Conservation (phyloP, 1,284 basidiomycete genomes). For the Ustilago curta region DNA sequence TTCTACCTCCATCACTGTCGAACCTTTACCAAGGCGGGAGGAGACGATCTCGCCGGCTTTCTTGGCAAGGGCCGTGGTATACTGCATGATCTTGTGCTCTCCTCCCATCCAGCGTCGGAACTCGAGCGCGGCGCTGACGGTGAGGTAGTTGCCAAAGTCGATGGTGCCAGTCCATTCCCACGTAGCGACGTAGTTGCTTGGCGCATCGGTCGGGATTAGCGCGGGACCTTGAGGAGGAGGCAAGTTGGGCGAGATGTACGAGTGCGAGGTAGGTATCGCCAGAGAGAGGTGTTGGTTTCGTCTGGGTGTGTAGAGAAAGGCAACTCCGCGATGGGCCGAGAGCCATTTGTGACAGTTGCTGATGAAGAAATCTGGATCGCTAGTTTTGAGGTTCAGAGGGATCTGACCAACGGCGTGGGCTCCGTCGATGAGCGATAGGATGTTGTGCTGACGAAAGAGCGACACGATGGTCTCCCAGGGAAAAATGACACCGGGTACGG, state of each 20-base stretch:
- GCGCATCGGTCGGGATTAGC: conserved; percentile 22
- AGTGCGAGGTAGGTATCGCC: conserved; percentile 77
- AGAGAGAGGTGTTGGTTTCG: conserved; percentile 83
- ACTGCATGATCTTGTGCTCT: conserved; percentile 80
- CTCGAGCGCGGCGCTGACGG: conserved; percentile 74
- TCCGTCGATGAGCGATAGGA: conserved; percentile 75
- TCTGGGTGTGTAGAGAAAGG: conserved; percentile 81
- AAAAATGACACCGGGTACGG: conserved; percentile 78
- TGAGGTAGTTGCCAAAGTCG: conserved; percentile 46
- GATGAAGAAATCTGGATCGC: conserved; percentile 68
- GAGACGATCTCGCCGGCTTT: conserved; percentile 77
- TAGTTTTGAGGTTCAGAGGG: conserved; percentile 60
- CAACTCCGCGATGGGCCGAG: conserved; percentile 78
- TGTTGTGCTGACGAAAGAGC: conserved; percentile 52
- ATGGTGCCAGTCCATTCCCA: conserved; percentile 50
- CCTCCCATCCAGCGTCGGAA: conserved; percentile 86
- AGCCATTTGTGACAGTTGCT: conserved; percentile 69
- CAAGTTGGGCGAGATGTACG: conserved; percentile 27
- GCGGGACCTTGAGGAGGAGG: conserved; percentile 12
- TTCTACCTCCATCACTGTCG: conserved; percentile 23
- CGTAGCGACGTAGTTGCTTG: conserved; percentile 38
- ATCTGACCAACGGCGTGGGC: conserved; percentile 82
- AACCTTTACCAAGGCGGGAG: conserved; percentile 72
- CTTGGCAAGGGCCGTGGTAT: conserved; percentile 80
- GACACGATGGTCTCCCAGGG: conserved; percentile 82